Percentiles rank a stretch among this genome's conserved stretches.
These are phyloP conservation scores for Dioscorea dumetorum DNA, from an alignment of 106 monocot species.

Conservation along the genomic window DNA sequence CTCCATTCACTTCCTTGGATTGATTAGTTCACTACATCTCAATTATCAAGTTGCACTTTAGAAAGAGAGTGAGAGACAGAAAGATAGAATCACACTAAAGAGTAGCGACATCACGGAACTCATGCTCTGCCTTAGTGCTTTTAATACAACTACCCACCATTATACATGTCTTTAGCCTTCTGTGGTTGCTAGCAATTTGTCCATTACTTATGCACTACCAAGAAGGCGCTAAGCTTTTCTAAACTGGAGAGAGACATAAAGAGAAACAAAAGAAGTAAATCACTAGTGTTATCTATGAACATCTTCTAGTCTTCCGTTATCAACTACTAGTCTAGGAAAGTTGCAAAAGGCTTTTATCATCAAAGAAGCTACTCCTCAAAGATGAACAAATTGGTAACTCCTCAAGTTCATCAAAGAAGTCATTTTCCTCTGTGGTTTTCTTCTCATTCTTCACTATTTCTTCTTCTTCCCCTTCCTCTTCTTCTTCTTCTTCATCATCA, in stretches of 20 bases:
- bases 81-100: background rate
- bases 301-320: no score
- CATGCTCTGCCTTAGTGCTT: no score
- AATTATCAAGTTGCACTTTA: slow-evolving; percentile 1
- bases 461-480: background rate
- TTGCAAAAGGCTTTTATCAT: slow-evolving; percentile 23
- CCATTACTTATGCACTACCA: no score
- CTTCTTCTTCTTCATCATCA: background rate
- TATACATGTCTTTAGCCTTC: no score
- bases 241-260: no score
- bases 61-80: background rate
- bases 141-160: no score
- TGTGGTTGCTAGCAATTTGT: no score
- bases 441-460: background rate
- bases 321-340: background rate
- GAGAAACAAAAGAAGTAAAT: no score
- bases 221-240: no score
- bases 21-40: background rate
- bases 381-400: slow-evolving; percentile 41
- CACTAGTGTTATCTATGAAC: no score
- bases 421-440: background rate
- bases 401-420: slow-evolving; percentile 62
- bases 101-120: no score
- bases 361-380: slow-evolving; percentile 27
- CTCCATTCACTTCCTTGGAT: no score